A percentile compares a stretch with the other conserved stretches of the same genome.
phyloP scores from a whole-genome alignment of 1,284 basidiomycete species.

The Cryptococcus sp. region DNA sequence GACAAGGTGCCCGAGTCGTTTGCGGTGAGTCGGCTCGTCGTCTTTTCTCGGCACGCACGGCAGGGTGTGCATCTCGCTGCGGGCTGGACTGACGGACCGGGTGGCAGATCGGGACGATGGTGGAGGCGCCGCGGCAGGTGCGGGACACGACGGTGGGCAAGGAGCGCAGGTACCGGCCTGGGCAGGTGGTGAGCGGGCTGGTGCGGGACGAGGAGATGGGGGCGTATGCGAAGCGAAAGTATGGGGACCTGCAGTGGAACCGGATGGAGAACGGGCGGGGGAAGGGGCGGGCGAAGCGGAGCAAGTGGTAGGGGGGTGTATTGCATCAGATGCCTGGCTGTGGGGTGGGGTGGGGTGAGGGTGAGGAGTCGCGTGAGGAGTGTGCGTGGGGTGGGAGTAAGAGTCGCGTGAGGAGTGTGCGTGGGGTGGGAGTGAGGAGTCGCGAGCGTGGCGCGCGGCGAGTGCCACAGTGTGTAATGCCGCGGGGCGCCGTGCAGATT shows the following conservation, averaged over 20 bases:
- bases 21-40: slow-evolving; percentile 58
- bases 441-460: no score
- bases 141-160: slow-evolving; percentile 69
- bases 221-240: slow-evolving; percentile 91
- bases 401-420: no score
- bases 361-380: no score
- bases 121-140: slow-evolving; percentile 71
- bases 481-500: no score
- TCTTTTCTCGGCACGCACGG: background rate
- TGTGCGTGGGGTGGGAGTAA: no score
- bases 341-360: slow-evolving; percentile 1
- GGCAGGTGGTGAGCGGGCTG: slow-evolving; percentile 80
- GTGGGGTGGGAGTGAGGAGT: no score
- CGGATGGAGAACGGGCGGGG: slow-evolving; percentile 70
- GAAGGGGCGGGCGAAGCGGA: slow-evolving; percentile 66
- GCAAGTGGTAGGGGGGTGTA: slow-evolving; percentile 37
- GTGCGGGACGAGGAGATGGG: slow-evolving; percentile 81
- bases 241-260: slow-evolving; percentile 71
- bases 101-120: slow-evolving; percentile 76
- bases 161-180: slow-evolving; percentile 76
- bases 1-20: slow-evolving; percentile 78
- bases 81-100: no score
- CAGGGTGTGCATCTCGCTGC: no score
- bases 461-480: background rate
- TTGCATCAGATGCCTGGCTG: background rate